Evolutionary conservation across 2,329 filamentous ascomycete genomes (phyloP), one percentile per base, ranked within the genome.

Genomic region (Monosporascus sp.): DNA sequence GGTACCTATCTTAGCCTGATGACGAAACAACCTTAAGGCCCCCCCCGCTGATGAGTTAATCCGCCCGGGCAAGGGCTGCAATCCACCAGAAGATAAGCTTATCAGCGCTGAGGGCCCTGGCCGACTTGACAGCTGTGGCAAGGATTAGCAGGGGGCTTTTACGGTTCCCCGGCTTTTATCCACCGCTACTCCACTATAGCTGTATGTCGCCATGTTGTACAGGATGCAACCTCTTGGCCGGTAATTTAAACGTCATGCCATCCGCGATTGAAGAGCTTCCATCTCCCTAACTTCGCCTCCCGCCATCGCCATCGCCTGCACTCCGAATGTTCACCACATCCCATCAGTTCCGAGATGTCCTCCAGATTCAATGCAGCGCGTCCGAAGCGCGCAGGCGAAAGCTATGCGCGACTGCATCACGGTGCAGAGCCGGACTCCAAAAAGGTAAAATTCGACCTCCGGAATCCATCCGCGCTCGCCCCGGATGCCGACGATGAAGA

Each of bases 391-490:
- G 87, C 83, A 5, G 89, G 87, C 63, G 91, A 96, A 73, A 83
- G 86, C 62, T 95, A 89, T 67, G 84, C 87, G 45, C 85, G 89
- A 53, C 84, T 83, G 18, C 84, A 93, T 68, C 85, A 89, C 64
- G 75, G 80, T 60, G 80, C 68, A 47, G 71, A 74, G 48, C 69
- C 68, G 49, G 76, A 79, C 48, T 69, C 76, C 50, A 95, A 95
- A 69, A 92, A 91, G 66, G 88, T 90, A 54, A 90, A 89, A 65
- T 99, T 99, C 72, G 94, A 99, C 70, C 77, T 94, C 50, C 90
- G 94, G 59, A 97, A 99, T 68, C 94, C 94, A 3, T 96, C 92
- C 17, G 91, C 89, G 1, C 82, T 99, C 5, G 93, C 90, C 2
- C 85, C 92, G 1, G 90, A 95, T 67, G 88, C 84, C 2, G 88